Percentiles rank a stretch among this genome's conserved stretches.
Evolutionary conservation across 2,329 filamentous ascomycete genomes (phyloP).

Genomic region (Aspergillus spinulosporus): DNA sequence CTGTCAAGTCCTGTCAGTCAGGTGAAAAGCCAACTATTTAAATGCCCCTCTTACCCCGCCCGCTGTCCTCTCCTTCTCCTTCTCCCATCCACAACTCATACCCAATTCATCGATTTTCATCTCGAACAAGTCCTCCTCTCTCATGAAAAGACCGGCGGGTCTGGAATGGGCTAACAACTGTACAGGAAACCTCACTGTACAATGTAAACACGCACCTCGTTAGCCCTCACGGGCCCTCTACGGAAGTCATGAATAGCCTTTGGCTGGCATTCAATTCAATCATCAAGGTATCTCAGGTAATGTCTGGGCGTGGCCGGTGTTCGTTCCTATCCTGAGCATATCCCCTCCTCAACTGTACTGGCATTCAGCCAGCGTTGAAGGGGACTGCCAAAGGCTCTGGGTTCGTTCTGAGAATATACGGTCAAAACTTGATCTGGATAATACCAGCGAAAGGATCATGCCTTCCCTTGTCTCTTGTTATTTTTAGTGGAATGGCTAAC

Average conservation of each 20-base stretch:
- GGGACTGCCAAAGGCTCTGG: conserved; percentile 15
- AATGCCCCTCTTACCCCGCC: conserved; percentile 21
- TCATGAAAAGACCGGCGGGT: background rate
- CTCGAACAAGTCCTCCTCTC: conserved; percentile 25
- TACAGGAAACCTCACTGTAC: conserved; percentile 14
- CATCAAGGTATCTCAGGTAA: conserved; percentile 53
- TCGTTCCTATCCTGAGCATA: conserved; percentile 43
- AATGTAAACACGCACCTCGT: conserved; percentile 28
- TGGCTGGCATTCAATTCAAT: conserved; percentile 41
- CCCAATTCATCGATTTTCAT: conserved; percentile 7
- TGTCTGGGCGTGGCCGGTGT: conserved; percentile 65
- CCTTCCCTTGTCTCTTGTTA: conserved; percentile 55
- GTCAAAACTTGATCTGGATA: conserved; percentile 97
- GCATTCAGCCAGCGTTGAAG: conserved; percentile 4
- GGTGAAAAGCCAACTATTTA: conserved; percentile 21
- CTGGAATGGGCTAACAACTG: conserved; percentile 16
- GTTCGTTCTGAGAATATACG: conserved; percentile 75
- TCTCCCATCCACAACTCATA: conserved; percentile 3
- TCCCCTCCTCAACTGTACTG: conserved; percentile 6
- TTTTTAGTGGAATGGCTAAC: conserved; percentile 40
- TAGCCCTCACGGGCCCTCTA: conserved; percentile 16
- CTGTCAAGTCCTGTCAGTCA: background rate
- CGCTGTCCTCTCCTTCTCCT: conserved; percentile 13
- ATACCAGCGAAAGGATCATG: conserved; percentile 99
- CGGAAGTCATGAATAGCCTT: conserved; percentile 44